A percentile compares a stretch with the other conserved stretches of the same genome.
Evolutionary conservation across 352 stramenopile genomes (phyloP).

Genomic region (Globisporangium parvum): DNA sequence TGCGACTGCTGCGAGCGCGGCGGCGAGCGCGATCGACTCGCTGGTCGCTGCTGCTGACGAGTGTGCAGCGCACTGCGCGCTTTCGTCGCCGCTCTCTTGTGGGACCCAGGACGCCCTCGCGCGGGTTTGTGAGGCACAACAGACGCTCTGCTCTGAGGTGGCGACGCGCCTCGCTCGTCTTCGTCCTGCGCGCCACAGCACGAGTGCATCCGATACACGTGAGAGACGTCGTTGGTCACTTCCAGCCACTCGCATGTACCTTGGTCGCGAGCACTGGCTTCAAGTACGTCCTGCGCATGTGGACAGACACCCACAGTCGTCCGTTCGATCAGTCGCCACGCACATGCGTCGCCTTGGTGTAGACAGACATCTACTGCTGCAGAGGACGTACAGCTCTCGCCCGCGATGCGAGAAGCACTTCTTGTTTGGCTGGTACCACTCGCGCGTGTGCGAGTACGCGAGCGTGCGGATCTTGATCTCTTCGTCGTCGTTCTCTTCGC

Average conservation of each 20-base stretch:
- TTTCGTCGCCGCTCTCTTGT: background rate
- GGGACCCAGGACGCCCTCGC: background rate
- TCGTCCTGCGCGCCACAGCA: background rate
- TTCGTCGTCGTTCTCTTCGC: slow-evolving; percentile 47
- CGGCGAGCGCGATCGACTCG: slow-evolving; percentile 7
- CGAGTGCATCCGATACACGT: background rate
- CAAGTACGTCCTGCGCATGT: slow-evolving; percentile 31
- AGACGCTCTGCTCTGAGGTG: background rate
- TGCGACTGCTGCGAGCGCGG: slow-evolving; percentile 3
- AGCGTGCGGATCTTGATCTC: slow-evolving; percentile 54
- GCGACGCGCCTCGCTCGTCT: background rate
- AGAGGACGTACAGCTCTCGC: slow-evolving; percentile 35
- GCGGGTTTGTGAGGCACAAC: slow-evolving; percentile 1
- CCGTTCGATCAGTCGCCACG: background rate
- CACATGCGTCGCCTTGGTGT: background rate
- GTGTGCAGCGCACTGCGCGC: background rate
- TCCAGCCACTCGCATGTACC: slow-evolving; percentile 8
- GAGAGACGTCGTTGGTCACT: background rate
- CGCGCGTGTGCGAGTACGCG: slow-evolving; percentile 46
- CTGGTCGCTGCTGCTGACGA: slow-evolving; percentile 1
- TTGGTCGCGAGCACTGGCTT: slow-evolving; percentile 43
- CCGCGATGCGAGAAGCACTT: slow-evolving; percentile 56
- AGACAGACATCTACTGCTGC: too few species aligned
- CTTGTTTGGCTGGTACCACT: slow-evolving; percentile 61
- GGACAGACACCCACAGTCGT: slow-evolving; percentile 1